phyloP scores from a whole-genome alignment of 345 rosid species.

The Pelargonium nanum region DNA sequence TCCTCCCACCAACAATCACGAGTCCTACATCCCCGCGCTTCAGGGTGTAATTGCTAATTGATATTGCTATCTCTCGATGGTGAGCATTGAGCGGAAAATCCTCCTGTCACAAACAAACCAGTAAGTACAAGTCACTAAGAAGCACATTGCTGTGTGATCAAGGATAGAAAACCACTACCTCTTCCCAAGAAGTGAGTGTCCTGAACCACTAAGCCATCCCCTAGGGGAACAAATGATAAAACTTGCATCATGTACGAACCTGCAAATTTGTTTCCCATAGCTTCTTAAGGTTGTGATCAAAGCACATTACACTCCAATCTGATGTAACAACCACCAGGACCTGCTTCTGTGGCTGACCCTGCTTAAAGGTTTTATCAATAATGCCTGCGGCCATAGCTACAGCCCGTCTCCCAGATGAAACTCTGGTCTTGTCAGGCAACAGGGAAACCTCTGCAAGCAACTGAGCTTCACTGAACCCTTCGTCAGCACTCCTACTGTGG shows the following conservation, averaged over 20 bases:
- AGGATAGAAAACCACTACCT: too few relatives aligned
- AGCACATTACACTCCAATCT: constrained; percentile 92
- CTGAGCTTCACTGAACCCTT: constrained; percentile 84
- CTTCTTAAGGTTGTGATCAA: constrained; percentile 89
- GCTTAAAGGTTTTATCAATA: constrained; percentile 52
- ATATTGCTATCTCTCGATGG: constrained; percentile 74
- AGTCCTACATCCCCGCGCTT: constrained; percentile 82
- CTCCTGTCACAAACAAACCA: constrained; percentile 35
- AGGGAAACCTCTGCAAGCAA: constrained; percentile 50
- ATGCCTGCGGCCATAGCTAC: constrained; percentile 96
- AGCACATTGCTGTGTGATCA: neutral
- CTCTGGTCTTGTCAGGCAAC: constrained; percentile 81
- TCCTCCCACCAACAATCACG: constrained; percentile 88
- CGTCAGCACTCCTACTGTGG: constrained; percentile 68
- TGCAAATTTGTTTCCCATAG: constrained; percentile 90
- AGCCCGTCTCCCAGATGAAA: constrained; percentile 75
- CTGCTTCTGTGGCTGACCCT: constrained; percentile 76
- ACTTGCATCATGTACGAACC: constrained; percentile 27
- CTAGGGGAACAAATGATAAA: too few relatives aligned
- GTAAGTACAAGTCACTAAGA: neutral
- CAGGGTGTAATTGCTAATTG: constrained; percentile 76
- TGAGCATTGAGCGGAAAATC: constrained; percentile 90
- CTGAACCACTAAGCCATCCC: too few relatives aligned
- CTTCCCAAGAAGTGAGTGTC: too few relatives aligned
- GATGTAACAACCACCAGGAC: constrained; percentile 95